A percentile compares a stretch with the other conserved stretches of the same genome.
phyloP scores from a whole-genome alignment of 1,284 basidiomycete genomes.

The Apiotrichum sp. region DNA sequence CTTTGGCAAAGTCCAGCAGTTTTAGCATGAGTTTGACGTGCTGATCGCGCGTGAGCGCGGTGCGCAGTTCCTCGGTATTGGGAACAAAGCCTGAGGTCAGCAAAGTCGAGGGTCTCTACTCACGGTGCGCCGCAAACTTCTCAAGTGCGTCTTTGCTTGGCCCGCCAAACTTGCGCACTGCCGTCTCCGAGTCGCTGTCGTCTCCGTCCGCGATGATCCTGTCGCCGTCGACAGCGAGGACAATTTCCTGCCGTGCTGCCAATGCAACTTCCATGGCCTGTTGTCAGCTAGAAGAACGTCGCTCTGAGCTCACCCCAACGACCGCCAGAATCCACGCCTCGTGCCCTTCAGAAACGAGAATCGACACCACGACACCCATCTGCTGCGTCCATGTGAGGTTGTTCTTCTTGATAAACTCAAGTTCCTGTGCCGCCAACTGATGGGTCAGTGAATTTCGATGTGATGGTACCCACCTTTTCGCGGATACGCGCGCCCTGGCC shows the following conservation, averaged over 20 bases:
- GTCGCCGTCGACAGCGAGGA: constrained; percentile 62
- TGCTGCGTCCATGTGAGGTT: constrained; percentile 72
- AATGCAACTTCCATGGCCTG: constrained; percentile 66
- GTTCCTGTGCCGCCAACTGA: constrained; percentile 54
- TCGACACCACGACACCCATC: constrained; percentile 73
- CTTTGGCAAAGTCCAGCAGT: constrained; percentile 33
- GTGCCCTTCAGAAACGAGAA: constrained; percentile 63
- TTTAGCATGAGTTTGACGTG: constrained; percentile 72
- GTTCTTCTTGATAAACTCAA: constrained; percentile 77
- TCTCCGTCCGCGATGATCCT: constrained; percentile 41
- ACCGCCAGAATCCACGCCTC: constrained; percentile 67
- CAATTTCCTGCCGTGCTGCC: constrained; percentile 60
- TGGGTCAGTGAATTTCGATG: constrained; percentile 24
- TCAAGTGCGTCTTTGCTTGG: constrained; percentile 65
- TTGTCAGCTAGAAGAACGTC: constrained; percentile 55
- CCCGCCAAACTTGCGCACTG: constrained; percentile 36
- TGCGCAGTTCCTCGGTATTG: constrained; percentile 61
- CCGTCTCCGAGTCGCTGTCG: constrained; percentile 47
- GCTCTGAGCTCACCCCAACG: constrained; percentile 64
- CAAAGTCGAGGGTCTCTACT: constrained; percentile 31
- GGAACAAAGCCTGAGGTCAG: constrained; percentile 64
- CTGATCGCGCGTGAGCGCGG: constrained; percentile 69
- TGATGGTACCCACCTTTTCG: constrained; percentile 38
- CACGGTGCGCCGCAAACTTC: constrained; percentile 71
- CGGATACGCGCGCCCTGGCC: constrained; percentile 43